Base-by-base conservation (phyloP, 768 basidiomycete species). In the Collybia sordida region DNA sequence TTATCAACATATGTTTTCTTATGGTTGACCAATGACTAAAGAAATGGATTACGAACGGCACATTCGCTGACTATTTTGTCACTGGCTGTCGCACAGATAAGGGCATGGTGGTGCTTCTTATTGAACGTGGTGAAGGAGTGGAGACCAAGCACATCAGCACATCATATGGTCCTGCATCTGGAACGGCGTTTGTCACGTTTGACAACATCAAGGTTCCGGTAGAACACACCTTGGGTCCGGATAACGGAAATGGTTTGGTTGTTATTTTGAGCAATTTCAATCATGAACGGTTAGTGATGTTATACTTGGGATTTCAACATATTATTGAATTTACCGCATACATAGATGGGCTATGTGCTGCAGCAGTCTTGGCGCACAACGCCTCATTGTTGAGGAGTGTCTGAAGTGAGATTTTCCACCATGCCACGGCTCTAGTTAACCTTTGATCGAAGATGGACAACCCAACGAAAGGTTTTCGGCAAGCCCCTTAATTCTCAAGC, bases 61-160 rank as follows among this genome's bases (percentile, higher is more conserved):
- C 77, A 35, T 85, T 84, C 58, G 76, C 81, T 22, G 87, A 90
- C 64, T 86, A 82, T 58, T 87, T 88, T 62, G 81, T 81, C 3
- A 81, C 82, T 3, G 76, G 77, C 0, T 86, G 84, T 62, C 69
- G 71, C 42, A 81, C 78, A 14, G 80, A 83, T 14, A 72, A 81
- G 51, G 59, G 75, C 7, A 31, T 31, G 31, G 31, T 31, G 14
- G 88, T 92, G 49, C 86, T 97, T 55, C 77, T 95, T 15, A 83
- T 97, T 4, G 90, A 93, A 59, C 83, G 92, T 15, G 75, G 77
- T 5, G 88, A 89, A 53, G 89, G 90, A 41, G 81, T 95, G 14
- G 85, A 91, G 66, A 94, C 93, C 1, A 88, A 85, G 61, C 69
- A 80, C 7, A 95, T 95, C 72, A 91, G 92, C 73, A 94, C 93